phyloP scores from a whole-genome alignment of 1,284 basidiomycete genomes.

The Naganishia albida region DNA sequence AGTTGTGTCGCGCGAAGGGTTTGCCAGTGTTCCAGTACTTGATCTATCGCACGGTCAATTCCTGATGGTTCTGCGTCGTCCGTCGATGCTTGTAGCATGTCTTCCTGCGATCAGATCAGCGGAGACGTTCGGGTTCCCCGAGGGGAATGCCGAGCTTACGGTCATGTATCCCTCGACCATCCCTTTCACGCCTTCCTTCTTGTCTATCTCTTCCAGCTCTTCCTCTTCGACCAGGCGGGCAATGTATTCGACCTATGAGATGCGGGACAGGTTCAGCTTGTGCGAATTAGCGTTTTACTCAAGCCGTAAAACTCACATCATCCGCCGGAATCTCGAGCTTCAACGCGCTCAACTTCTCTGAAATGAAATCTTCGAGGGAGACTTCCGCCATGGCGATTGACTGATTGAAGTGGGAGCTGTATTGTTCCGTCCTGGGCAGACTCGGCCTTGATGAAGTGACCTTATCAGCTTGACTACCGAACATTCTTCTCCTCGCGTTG shows the following conservation, averaged over 20 bases:
- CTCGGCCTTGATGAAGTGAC: too few species aligned
- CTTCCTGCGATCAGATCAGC: constrained; percentile 14
- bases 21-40: constrained; percentile 44
- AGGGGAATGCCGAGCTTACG: constrained; percentile 36
- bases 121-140: not conserved
- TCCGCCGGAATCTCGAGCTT: constrained; percentile 44
- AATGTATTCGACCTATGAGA: constrained; percentile 49
- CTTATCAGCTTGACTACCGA: not conserved
- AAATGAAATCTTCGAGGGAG: constrained; percentile 46
- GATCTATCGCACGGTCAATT: constrained; percentile 42
- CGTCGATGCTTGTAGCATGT: constrained; percentile 15
- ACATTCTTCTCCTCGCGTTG: not conserved
- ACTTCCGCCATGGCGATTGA: not conserved
- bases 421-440: too few species aligned
- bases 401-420: too few species aligned
- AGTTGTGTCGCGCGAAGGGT: constrained; percentile 37
- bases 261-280: not conserved
- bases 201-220: constrained; percentile 50
- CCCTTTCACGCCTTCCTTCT: constrained; percentile 51
- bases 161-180: constrained; percentile 51
- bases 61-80: constrained; percentile 32
- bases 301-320: constrained; percentile 42
- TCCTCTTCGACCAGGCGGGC: constrained; percentile 54
- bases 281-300: not conserved
- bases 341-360: constrained; percentile 41